Percentiles rank a stretch among this genome's conserved stretches.
Evolutionary conservation across 2,329 filamentous ascomycete species (phyloP).

Genomic region (Fusarium kyushuense): DNA sequence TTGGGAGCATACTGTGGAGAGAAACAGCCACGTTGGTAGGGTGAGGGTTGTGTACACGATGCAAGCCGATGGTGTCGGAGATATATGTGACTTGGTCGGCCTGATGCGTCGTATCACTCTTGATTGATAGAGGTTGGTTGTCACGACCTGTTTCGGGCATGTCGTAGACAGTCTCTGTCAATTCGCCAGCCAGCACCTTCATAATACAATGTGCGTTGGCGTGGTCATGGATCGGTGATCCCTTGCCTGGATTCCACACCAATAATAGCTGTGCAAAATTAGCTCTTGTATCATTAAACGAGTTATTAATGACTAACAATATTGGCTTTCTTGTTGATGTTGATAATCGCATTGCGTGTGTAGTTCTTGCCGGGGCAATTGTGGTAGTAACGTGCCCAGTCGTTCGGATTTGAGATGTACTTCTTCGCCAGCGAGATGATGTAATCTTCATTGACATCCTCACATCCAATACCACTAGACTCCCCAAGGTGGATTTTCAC

Average conservation of each 20-base stretch:
- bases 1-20: conserved; percentile 11
- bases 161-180: conserved; percentile 11
- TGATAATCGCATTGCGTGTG: conserved; percentile 8
- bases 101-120: conserved; percentile 3
- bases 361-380: conserved; percentile 20
- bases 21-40: conserved; percentile 22
- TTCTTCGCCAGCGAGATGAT: conserved; percentile 2
- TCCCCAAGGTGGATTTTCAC: neutral
- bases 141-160: neutral
- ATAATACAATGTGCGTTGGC: conserved; percentile 24
- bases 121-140: conserved; percentile 1
- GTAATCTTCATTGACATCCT: conserved; percentile 15
- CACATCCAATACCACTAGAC: conserved; percentile 10
- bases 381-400: conserved; percentile 19
- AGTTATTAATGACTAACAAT: neutral
- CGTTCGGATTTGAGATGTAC: conserved; percentile 16
- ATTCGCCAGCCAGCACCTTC: conserved; percentile 13
- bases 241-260: conserved; percentile 24
- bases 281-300: neutral
- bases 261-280: neutral
- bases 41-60: conserved; percentile 20
- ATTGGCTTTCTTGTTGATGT: conserved; percentile 19
- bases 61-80: conserved; percentile 15
- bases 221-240: conserved; percentile 20
- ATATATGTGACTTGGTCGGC: conserved; percentile 22